Evolutionary conservation across 1,284 basidiomycete species (phyloP).

Genomic region (Hymenochaete sp.): DNA sequence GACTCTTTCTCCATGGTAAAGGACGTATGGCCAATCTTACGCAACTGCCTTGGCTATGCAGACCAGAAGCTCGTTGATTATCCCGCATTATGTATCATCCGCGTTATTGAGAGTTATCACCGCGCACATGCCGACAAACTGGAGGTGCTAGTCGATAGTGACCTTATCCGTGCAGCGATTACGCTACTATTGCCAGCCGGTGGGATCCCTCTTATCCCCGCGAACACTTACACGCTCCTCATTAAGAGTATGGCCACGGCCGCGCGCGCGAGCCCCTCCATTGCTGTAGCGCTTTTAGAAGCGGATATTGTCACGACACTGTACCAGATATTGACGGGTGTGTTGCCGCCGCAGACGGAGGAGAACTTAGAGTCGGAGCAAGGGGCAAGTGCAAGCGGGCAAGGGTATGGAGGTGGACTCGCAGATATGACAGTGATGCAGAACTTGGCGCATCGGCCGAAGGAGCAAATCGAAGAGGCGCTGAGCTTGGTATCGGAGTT

Average conservation of each 20-base stretch:
- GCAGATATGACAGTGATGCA: constrained; percentile 98
- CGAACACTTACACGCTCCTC: constrained; percentile 83
- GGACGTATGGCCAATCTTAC: constrained; percentile 86
- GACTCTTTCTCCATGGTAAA: constrained; percentile 85
- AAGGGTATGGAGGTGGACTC: constrained; percentile 75
- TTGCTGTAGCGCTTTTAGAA: constrained; percentile 77
- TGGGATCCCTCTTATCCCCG: constrained; percentile 74
- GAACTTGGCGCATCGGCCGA: constrained; percentile 90
- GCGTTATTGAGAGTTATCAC: constrained; percentile 84
- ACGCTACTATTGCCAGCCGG: constrained; percentile 79
- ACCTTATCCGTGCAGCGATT: constrained; percentile 80
- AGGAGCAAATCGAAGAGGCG: constrained; percentile 93
- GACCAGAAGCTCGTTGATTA: constrained; percentile 93
- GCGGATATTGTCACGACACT: constrained; percentile 85
- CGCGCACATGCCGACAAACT: constrained; percentile 78
- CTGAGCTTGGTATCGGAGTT: constrained; percentile 82
- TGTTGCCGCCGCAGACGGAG: constrained; percentile 69
- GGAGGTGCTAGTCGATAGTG: constrained; percentile 74
- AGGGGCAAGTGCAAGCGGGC: constrained; percentile 51
- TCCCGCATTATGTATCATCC: constrained; percentile 86
- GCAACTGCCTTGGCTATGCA: constrained; percentile 82
- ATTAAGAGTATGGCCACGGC: constrained; percentile 80
- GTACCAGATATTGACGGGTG: constrained; percentile 90
- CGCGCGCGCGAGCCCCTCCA: constrained; percentile 78
- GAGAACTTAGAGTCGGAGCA: constrained; percentile 49